Percentiles rank a stretch among this genome's conserved stretches.
phyloP scores from a whole-genome alignment of 768 basidiomycete genomes.

The Suillus sp. region DNA sequence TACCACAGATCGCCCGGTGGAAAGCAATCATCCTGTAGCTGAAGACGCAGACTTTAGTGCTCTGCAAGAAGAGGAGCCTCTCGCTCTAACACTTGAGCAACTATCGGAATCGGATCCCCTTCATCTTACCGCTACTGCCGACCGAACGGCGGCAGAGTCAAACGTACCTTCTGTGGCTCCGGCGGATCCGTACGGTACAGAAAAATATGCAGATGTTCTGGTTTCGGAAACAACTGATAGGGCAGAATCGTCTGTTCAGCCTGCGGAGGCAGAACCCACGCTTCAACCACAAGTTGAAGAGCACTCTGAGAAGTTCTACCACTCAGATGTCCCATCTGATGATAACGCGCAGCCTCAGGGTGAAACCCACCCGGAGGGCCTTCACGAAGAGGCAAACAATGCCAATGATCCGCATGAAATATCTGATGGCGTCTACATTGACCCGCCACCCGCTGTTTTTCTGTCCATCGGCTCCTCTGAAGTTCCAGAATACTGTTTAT shows the following conservation, averaged over 20 bases:
- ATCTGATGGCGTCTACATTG: conserved; percentile 70
- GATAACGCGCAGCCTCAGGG: conserved; percentile 14
- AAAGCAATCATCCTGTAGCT: not conserved
- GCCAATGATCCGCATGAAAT: conserved; percentile 54
- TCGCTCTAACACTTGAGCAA: not conserved
- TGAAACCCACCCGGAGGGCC: conserved; percentile 22
- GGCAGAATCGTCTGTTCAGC: not conserved
- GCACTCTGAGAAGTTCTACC: not conserved
- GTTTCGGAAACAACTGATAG: not conserved
- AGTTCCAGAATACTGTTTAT: conserved; percentile 49
- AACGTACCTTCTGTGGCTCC: not conserved
- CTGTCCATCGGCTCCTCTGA: conserved; percentile 45
- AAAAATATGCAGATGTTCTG: not conserved
- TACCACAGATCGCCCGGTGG: not conserved
- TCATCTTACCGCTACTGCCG: not conserved
- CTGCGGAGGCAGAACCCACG: not conserved
- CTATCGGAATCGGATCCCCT: not conserved
- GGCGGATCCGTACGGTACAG: not conserved
- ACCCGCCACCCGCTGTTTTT: conserved; percentile 72
- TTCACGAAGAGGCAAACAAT: not conserved
- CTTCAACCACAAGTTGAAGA: conserved; percentile 3
- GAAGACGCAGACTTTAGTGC: not conserved
- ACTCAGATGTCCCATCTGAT: conserved; percentile 11
- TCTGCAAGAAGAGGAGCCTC: not conserved
- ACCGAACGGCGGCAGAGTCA: not conserved